phyloP scores from a whole-genome alignment of 805 yeast genomes.

The Metschnikowia aberdeeniae region DNA sequence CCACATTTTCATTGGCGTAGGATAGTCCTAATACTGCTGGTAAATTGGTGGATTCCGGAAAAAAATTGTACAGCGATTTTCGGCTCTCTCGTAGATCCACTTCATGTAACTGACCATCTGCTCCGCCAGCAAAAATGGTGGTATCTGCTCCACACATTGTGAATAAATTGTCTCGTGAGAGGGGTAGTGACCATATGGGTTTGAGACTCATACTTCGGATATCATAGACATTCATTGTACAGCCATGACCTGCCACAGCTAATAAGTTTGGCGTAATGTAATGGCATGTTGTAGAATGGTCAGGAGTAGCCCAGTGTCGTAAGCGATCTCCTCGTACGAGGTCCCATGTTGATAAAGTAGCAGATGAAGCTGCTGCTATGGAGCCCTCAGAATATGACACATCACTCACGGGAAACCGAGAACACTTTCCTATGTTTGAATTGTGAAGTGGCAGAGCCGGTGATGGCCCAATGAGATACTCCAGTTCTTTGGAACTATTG shows the following conservation, averaged over 20 bases:
- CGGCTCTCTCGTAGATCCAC: slow-evolving; percentile 14
- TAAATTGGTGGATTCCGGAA: background rate
- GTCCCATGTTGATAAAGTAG: slow-evolving; percentile 15
- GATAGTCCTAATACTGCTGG: slow-evolving; percentile 1
- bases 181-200: slow-evolving; percentile 11
- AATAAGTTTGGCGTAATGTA: slow-evolving; percentile 8
- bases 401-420: slow-evolving; percentile 13
- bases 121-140: slow-evolving; percentile 14
- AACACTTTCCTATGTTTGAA: slow-evolving; percentile 14
- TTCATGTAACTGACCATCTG: slow-evolving; percentile 15
- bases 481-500: background rate
- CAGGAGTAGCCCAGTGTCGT: slow-evolving; percentile 11
- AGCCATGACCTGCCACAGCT: slow-evolving; percentile 17
- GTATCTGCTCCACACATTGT: slow-evolving; percentile 12
- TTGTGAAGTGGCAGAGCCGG: slow-evolving; percentile 2
- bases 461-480: background rate
- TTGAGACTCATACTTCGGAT: slow-evolving; percentile 3
- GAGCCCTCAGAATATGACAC: slow-evolving; percentile 5
- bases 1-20: background rate
- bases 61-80: background rate
- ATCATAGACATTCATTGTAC: slow-evolving; percentile 16
- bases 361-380: slow-evolving; percentile 12
- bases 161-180: slow-evolving; percentile 15
- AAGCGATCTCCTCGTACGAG: slow-evolving; percentile 10
- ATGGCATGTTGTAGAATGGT: slow-evolving; percentile 10